phyloP scores from a whole-genome alignment of 177 flowering plant genomes.

The Tripterygium wilfordii region DNA sequence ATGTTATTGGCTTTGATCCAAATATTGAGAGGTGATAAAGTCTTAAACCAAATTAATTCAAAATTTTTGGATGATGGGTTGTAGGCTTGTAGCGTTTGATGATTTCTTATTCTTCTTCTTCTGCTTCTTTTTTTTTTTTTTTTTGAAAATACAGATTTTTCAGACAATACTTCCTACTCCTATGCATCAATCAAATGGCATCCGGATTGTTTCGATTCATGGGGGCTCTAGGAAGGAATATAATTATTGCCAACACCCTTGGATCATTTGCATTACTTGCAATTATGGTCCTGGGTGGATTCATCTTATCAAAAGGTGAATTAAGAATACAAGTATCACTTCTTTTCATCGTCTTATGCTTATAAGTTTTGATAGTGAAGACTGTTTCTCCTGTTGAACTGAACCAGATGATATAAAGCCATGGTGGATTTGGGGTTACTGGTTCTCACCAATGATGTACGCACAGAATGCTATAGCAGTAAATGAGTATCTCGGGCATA shows the following conservation, averaged over 20 bases:
- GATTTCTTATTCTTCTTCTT: no score
- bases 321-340: not conserved
- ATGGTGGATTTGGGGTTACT: conserved; percentile 94
- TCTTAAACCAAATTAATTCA: not conserved
- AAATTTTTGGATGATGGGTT: not conserved
- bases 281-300: conserved; percentile 45
- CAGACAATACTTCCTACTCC: conserved; percentile 40
- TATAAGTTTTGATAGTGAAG: not conserved
- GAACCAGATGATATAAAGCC: conserved; percentile 43
- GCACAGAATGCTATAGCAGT: conserved; percentile 61
- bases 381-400: not conserved
- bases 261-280: conserved; percentile 40
- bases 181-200: conserved; percentile 38
- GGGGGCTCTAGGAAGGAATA: conserved; percentile 43
- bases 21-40: conserved; percentile 42
- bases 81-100: not conserved
- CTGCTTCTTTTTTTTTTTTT: no score
- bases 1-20: conserved; percentile 71
- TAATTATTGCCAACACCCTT: conserved; percentile 46
- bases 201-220: conserved; percentile 42
- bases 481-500: conserved; percentile 69
- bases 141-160: conserved; percentile 32
- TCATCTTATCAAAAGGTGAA: conserved; percentile 49
- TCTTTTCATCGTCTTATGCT: not conserved
- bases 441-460: conserved; percentile 79